These are phyloP conservation scores for Dothistroma septosporum DNA, from an alignment of 2,329 filamentous ascomycete genomes.

Conservation along the genomic window DNA sequence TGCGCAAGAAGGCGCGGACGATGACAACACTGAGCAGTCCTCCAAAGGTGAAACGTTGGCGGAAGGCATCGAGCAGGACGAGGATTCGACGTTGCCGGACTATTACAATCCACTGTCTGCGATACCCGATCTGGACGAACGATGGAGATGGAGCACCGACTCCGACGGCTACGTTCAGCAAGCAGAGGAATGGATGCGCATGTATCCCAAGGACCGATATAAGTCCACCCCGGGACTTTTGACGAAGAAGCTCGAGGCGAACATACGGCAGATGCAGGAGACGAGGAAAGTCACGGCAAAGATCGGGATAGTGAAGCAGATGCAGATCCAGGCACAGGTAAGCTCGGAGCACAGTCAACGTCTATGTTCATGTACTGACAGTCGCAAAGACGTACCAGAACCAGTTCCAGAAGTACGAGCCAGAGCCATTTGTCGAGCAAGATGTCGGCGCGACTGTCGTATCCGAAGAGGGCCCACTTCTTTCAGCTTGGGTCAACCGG, in stretches of 20 bases:
- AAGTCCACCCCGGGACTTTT: constrained; percentile 69
- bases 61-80: constrained; percentile 88
- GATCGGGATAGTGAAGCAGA: constrained; percentile 97
- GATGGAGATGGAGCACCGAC: constrained; percentile 84
- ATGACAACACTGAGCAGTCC: constrained; percentile 40
- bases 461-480: constrained; percentile 81
- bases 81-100: constrained; percentile 80
- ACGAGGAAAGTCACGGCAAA: constrained; percentile 94
- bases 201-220: constrained; percentile 73
- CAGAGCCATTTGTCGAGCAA: constrained; percentile 78
- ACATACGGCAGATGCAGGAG: constrained; percentile 93
- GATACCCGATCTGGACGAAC: constrained; percentile 76
- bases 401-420: constrained; percentile 95
- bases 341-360: constrained; percentile 23
- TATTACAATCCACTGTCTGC: constrained; percentile 88
- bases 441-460: constrained; percentile 88
- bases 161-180: constrained; percentile 83
- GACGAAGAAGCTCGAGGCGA: constrained; percentile 76
- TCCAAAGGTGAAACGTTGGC: constrained; percentile 71
- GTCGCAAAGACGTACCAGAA: constrained; percentile 78
- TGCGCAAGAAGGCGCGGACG: constrained; percentile 42
- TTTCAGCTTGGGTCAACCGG: constrained; percentile 76
- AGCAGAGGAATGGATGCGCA: constrained; percentile 74
- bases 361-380: constrained; percentile 16
- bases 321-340: constrained; percentile 97